phyloP scores from a whole-genome alignment of 2,329 filamentous ascomycete genomes.

The Phaeoacremonium minimum region DNA sequence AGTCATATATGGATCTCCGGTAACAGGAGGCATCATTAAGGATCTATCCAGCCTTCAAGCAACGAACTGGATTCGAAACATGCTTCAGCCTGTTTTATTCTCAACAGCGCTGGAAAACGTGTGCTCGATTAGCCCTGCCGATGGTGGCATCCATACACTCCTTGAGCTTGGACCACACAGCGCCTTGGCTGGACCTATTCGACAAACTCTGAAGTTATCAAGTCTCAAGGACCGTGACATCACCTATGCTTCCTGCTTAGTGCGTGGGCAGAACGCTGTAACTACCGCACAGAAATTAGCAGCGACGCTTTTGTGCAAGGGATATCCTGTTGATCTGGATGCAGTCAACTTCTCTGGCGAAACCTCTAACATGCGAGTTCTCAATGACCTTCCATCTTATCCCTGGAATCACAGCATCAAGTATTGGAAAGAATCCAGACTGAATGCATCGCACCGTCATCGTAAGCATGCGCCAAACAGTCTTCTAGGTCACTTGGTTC shows the following conservation, averaged over 20 bases:
- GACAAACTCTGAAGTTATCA: slow-evolving; percentile 15
- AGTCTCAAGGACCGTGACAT: slow-evolving; percentile 6
- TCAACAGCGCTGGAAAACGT: neutral
- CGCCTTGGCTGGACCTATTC: slow-evolving; percentile 20
- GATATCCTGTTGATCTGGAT: slow-evolving; percentile 1
- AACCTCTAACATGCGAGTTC: no score
- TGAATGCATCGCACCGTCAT: slow-evolving; percentile 25
- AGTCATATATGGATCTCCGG: neutral
- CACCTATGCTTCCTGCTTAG: no score
- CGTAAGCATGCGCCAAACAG: slow-evolving; percentile 29
- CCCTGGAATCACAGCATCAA: slow-evolving; percentile 38
- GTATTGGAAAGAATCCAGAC: slow-evolving; percentile 33
- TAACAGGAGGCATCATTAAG: no score
- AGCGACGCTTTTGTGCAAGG: slow-evolving; percentile 2
- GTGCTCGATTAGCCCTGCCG: neutral
- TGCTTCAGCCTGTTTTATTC: neutral
- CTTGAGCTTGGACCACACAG: slow-evolving; percentile 22
- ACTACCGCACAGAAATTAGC: slow-evolving; percentile 5
- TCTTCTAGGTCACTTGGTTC: slow-evolving; percentile 26
- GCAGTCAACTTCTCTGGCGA: slow-evolving; percentile 22
- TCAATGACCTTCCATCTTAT: slow-evolving; percentile 39
- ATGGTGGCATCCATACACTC: slow-evolving; percentile 6
- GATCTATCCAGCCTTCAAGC: no score
- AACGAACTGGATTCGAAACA: no score
- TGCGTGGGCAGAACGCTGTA: no score